Base-by-base conservation (phyloP, 2,329 filamentous ascomycete species). In the Alternaria longipes region DNA sequence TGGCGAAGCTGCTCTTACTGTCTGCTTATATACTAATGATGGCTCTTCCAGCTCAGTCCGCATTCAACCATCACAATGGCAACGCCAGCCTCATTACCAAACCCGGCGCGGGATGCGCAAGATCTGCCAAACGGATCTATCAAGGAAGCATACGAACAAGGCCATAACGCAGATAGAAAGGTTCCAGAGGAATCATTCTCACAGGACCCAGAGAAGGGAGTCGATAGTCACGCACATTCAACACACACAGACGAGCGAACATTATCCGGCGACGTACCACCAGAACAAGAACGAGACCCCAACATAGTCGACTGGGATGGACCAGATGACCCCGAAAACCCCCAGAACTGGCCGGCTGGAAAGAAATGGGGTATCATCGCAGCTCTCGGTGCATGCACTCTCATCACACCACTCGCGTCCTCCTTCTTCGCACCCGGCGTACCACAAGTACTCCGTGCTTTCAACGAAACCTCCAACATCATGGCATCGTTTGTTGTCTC, bases 391-490 rank as follows among this genome's bases (percentile, higher is more conserved):
- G 60, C 67, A 28, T 68, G 78, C 9, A 80, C 80, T 0, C 70
- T 81, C 41, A 72, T 81, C 56, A 78, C 78, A 58, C 77, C 78
- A 2, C 68, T 80, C 4, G 78, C 71, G 8, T 79, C 77, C 3
- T 76, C 74, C 16, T 78, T 79, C 61, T 80, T 80, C 62, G 89
- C 89, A 0, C 90, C 90, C 0, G 89, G 86, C 12, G 86, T 91
- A 0, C 85, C 86, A 0, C 78, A 86, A 57, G 75, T 80, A 3
- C 73, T 81, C 65, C 54, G 51, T 2, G 63, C 70, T 1, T 80
- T 80, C 47, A 41, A 74, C 36, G 72, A 69, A 14, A 61, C 66
- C 3, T 77, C 73, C 9, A 75, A 71, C 8, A 45, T 75, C 9
- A 69, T 80, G 9, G 72, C 77, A 4, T 51, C 75, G 2, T 78